Percentiles rank a stretch among this genome's conserved stretches.
Evolutionary conservation across 1,139 yeast genomes (phyloP).

Genomic region (Hemisphaericaspora lyxosophila): DNA sequence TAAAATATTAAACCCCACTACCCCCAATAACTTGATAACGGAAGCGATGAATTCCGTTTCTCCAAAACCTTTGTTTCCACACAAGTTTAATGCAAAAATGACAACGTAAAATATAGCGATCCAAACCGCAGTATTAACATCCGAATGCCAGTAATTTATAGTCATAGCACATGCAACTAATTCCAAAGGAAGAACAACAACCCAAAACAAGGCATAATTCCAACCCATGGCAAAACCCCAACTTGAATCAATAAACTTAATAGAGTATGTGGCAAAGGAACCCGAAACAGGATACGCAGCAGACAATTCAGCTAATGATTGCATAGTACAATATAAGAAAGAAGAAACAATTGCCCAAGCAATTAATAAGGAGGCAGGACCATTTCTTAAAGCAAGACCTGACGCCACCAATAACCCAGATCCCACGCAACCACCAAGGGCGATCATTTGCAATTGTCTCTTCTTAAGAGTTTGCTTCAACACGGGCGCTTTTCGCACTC

Average conservation of each 20-base stretch:
- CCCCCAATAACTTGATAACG: conserved; percentile 58
- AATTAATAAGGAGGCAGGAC: conserved; percentile 40
- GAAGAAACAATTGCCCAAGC: conserved; percentile 46
- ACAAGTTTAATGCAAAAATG: conserved; percentile 54
- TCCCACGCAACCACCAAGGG: conserved; percentile 42
- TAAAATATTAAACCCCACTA: conserved; percentile 65
- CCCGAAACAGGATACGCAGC: conserved; percentile 69
- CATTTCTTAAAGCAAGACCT: conserved; percentile 36
- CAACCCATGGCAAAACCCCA: conserved; percentile 78
- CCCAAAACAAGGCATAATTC: conserved; percentile 71
- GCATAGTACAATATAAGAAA: conserved; percentile 63
- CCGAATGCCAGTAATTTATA: conserved; percentile 62
- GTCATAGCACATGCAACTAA: conserved; percentile 71
- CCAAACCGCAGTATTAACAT: conserved; percentile 64
- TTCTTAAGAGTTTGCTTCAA: conserved; percentile 32
- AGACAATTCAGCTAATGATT: conserved; percentile 67
- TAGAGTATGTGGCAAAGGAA: conserved; percentile 66
- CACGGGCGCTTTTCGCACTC: conserved; percentile 8
- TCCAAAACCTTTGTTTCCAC: conserved; percentile 65
- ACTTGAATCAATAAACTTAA: conserved; percentile 65
- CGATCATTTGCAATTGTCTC: conserved; percentile 38
- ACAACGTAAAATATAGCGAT: conserved; percentile 61
- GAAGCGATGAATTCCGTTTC: conserved; percentile 67
- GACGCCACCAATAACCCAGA: conserved; percentile 37
- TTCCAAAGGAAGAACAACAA: conserved; percentile 66